Percentiles rank a stretch among this genome's conserved stretches.
Evolutionary conservation across 1,284 basidiomycete genomes (phyloP).

Genomic region (Cutaneotrichosporon spelunceum): DNA sequence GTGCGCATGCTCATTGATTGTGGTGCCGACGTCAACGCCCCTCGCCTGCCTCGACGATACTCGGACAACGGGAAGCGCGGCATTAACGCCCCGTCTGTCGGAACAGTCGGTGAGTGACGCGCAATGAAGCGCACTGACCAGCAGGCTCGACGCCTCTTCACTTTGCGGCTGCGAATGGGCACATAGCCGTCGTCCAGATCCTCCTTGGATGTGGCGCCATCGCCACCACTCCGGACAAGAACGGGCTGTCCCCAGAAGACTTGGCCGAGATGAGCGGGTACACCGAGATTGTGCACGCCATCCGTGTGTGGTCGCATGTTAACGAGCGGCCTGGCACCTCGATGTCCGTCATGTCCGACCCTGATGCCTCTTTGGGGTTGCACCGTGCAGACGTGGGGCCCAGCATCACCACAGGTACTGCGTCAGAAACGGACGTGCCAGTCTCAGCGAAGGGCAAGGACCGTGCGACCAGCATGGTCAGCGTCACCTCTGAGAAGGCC

Average conservation of each 20-base stretch:
- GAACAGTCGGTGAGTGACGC: constrained; percentile 55
- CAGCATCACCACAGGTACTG: constrained; percentile 5
- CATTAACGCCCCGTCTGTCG: constrained; percentile 62
- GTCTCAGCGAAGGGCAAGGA: constrained; percentile 40
- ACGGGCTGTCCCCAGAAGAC: constrained; percentile 69
- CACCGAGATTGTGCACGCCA: constrained; percentile 48
- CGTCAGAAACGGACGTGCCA: constrained; percentile 7
- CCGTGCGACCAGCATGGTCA: constrained; percentile 35
- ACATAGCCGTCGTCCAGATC: constrained; percentile 67
- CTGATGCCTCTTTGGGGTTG: constrained; percentile 3
- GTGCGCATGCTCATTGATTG: constrained; percentile 80
- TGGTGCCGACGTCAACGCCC: constrained; percentile 90
- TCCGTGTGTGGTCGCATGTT: constrained; percentile 47
- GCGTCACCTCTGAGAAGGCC: constrained; percentile 32
- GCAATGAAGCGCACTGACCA: constrained; percentile 8
- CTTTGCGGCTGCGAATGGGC: constrained; percentile 88
- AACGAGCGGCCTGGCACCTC: constrained; percentile 15
- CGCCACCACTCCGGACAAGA: constrained; percentile 74
- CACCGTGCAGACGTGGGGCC: constrained; percentile 12
- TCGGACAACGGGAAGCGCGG: constrained; percentile 55
- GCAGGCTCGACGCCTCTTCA: constrained; percentile 84
- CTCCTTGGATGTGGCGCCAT: constrained; percentile 76
- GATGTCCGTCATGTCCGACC: neutral
- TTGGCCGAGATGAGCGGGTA: constrained; percentile 54
- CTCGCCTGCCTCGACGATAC: constrained; percentile 67